These are phyloP conservation scores for Bipolaris bicolor DNA, from an alignment of 2,329 filamentous ascomycete genomes.

Conservation along the genomic window DNA sequence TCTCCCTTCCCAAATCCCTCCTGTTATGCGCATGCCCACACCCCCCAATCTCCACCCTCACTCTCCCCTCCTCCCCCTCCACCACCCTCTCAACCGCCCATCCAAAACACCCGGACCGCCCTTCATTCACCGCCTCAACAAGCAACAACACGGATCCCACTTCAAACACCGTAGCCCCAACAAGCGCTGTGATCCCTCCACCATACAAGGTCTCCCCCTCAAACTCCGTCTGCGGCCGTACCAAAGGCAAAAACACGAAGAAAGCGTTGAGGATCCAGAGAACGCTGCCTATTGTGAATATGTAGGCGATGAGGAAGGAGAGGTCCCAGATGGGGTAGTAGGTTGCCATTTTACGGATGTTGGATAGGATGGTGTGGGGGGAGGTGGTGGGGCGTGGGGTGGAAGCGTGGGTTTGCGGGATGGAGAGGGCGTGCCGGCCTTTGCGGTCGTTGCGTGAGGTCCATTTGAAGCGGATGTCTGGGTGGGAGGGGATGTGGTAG, in stretches of 20 bases:
- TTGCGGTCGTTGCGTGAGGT: constrained; percentile 54
- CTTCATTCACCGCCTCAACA: constrained; percentile 72
- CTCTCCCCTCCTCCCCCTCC: constrained; percentile 29
- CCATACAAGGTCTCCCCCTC: constrained; percentile 58
- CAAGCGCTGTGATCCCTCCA: constrained; percentile 67
- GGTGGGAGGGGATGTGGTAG: constrained; percentile 27
- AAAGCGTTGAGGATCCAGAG: constrained; percentile 63
- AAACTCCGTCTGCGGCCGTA: constrained; percentile 61
- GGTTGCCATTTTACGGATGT: constrained; percentile 57
- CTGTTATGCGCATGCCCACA: constrained; percentile 47
- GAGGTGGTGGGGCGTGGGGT: constrained; percentile 46
- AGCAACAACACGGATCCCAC: constrained; percentile 67
- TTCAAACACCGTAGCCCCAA: constrained; percentile 73
- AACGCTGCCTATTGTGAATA: constrained; percentile 60
- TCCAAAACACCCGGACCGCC: constrained; percentile 69
- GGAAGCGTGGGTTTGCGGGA: constrained; percentile 10
- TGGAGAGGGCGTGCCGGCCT: constrained; percentile 49
- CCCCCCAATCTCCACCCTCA: neutral
- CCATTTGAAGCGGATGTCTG: constrained; percentile 49
- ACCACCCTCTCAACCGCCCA: constrained; percentile 67
- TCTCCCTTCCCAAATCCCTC: constrained; percentile 36
- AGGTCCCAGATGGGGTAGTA: constrained; percentile 63
- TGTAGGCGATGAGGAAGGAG: constrained; percentile 60
- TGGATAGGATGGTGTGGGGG: constrained; percentile 39
- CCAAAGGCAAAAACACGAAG: constrained; percentile 67